Evolutionary conservation across 257 asterid species (phyloP).

Genomic region (Rhazya stricta): DNA sequence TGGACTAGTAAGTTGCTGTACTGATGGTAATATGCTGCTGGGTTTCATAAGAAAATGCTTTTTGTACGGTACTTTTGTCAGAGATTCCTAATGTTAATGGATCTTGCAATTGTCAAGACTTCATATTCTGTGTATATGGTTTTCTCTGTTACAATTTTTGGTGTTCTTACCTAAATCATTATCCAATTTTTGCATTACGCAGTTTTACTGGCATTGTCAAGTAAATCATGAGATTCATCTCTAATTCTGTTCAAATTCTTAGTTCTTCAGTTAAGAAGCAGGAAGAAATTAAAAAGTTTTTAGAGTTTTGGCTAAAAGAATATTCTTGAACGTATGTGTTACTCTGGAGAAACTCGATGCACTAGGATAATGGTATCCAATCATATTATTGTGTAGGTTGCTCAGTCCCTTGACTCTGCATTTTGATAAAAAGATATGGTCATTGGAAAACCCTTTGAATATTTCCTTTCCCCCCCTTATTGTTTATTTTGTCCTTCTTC

Average conservation of each 20-base stretch:
- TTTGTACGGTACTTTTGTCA: background rate
- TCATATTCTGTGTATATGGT: no score
- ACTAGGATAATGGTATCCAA: background rate
- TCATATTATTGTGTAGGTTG: background rate
- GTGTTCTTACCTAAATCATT: background rate
- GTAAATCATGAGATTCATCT: background rate
- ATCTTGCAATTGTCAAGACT: background rate
- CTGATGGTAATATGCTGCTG: background rate
- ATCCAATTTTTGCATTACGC: background rate
- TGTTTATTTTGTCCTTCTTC: constrained; percentile 23
- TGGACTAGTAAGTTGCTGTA: background rate
- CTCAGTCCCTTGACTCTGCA: background rate
- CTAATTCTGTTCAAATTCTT: background rate
- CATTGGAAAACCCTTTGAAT: background rate
- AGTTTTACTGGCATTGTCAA: background rate
- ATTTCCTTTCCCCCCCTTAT: background rate
- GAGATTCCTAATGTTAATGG: background rate
- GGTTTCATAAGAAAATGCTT: background rate
- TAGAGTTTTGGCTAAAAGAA: background rate
- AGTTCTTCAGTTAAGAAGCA: background rate
- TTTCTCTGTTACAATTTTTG: background rate
- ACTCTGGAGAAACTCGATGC: background rate
- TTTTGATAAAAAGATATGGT: background rate
- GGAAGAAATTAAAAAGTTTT: background rate
- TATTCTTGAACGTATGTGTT: background rate